These are phyloP conservation scores for Paramecium caudatum DNA, from an alignment of 73 alveolate genomes.

Conservation along the genomic window DNA sequence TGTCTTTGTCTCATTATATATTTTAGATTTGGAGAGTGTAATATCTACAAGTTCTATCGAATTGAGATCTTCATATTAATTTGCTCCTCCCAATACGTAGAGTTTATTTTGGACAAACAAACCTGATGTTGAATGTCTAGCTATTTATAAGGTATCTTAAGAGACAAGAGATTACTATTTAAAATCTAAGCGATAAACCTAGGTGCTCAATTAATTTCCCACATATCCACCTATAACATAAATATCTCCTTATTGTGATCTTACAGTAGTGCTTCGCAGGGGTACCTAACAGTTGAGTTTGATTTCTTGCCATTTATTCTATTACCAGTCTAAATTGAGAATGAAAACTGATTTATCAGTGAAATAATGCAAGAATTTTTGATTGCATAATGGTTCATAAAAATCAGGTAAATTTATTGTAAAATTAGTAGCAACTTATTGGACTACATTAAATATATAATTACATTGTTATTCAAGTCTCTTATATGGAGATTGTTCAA, in stretches of 20 bases:
- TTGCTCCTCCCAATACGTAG: constrained; percentile 51
- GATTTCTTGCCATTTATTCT: constrained; percentile 48
- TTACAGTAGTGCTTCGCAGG: neutral
- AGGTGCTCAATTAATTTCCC: neutral
- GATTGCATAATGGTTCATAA: constrained; percentile 1
- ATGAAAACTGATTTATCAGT: constrained; percentile 39
- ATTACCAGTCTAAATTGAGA: constrained; percentile 11
- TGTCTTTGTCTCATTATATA: neutral
- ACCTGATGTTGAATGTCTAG: constrained; percentile 49
- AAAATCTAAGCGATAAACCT: neutral
- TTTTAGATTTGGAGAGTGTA: neutral
- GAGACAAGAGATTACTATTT: neutral
- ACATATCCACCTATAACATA: constrained; percentile 48
- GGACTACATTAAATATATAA: neutral
- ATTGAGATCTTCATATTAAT: constrained; percentile 9
- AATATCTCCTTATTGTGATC: constrained; percentile 48
- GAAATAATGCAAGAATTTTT: constrained; percentile 41
- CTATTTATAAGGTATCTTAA: neutral
- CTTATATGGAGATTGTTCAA: constrained; percentile 34
- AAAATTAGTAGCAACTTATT: neutral
- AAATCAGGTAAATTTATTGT: constrained; percentile 45
- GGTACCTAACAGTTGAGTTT: constrained; percentile 16
- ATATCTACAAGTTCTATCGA: constrained; percentile 21
- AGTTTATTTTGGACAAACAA: neutral
- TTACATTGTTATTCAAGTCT: constrained; percentile 21